Base-by-base conservation (phyloP, 192 early-diverging fungal species). In the Entomortierella chlamydospora region DNA sequence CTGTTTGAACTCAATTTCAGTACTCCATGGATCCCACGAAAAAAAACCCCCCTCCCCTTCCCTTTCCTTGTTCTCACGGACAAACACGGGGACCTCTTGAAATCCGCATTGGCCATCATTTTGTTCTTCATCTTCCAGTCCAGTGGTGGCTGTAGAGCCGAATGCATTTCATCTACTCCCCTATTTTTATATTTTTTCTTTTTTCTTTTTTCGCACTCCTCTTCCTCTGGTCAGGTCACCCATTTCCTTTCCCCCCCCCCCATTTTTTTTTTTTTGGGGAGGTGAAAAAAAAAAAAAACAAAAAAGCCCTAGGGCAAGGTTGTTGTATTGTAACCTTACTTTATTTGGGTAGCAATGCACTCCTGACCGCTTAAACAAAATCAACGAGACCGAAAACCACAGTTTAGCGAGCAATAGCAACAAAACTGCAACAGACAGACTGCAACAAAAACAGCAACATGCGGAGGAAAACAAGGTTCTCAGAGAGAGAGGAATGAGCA, bases 1-100 rank as follows among this genome's bases (percentile, higher is more conserved):
- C 62, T 73, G 62, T 34, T 43, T 73, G 62, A 64, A 65, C 62
- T 43, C 71, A 65, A 65, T 65, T 73, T 42, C 11, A n/a, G 26
- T 22, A 51, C 0, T 7, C 34, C 34, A 37, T 4, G 34, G 34
- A 10, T 47, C 45, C 15, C 15, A 15, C 4, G 5, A 47, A 47
- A 47, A 13, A 23, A 54, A 26, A 54, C 3, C 26, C 28, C 28
- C 3, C 28, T 9, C 3, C 26, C 52, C 17, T 30, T 56, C 28
- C n/a, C n/a, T n/a, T n/a, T n/a, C n/a, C n/a, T n/a, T n/a, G n/a
- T n/a, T n/a, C n/a, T n/a, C n/a, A n/a, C n/a, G n/a, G n/a, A n/a
- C n/a, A n/a, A n/a, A n/a, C n/a, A n/a, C n/a, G n/a, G n/a, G n/a
- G n/a, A n/a, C n/a, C n/a, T n/a, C n/a, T n/a, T n/a, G 47, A 50